A percentile compares a stretch with the other conserved stretches of the same genome.
Conservation (phyloP, 2,329 filamentous ascomycete genomes). For the Phyllosticta ampelicida region DNA sequence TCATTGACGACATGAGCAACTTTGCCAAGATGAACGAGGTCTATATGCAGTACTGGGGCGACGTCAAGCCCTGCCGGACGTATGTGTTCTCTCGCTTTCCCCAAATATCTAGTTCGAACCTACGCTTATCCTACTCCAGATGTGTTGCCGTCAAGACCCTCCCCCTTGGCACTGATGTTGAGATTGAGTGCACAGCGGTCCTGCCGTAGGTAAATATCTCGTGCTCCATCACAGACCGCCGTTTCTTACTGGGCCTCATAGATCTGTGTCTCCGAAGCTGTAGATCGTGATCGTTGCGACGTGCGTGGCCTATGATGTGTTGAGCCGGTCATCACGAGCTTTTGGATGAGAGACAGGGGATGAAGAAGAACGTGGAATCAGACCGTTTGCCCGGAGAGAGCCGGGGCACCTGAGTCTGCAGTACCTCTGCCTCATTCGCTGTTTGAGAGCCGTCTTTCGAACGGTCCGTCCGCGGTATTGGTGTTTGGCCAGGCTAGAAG, state of each 20-base stretch:
- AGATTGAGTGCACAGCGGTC: conserved; percentile 19
- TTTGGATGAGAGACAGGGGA: no score
- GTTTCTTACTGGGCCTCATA: neutral
- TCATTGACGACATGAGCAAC: conserved; percentile 21
- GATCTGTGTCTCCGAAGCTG: neutral
- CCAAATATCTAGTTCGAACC: neutral
- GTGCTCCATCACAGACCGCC: neutral
- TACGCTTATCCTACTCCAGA: neutral
- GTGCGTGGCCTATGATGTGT: no score
- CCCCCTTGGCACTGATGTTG: conserved; percentile 17
- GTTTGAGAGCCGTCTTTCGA: no score
- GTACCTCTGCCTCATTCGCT: no score
- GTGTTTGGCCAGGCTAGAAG: no score
- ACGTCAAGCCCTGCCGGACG: conserved; percentile 10
- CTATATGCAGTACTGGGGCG: conserved; percentile 17
- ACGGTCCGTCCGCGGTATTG: no score
- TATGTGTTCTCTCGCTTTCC: neutral
- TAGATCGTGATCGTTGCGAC: neutral
- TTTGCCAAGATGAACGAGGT: conserved; percentile 23
- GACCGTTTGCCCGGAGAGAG: no score
- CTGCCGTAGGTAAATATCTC: conserved; percentile 10
- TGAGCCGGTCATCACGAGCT: no score
- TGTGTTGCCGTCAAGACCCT: conserved; percentile 16
- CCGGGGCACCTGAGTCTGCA: no score
- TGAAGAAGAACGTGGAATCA: no score